Base-by-base conservation (phyloP, 345 rosid species). In the Citrus maxima region DNA sequence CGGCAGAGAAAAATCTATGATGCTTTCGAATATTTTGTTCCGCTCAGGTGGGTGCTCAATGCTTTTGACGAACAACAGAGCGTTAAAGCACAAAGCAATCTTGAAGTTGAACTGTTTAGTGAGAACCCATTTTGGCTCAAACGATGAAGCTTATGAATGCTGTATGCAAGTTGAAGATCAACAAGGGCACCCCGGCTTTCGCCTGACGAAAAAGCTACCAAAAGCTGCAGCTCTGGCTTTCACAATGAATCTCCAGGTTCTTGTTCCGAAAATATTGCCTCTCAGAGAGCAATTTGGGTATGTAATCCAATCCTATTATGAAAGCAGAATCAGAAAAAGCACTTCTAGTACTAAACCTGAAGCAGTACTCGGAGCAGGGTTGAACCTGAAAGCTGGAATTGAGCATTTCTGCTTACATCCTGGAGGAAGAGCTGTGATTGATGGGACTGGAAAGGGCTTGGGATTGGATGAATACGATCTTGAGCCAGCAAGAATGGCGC, bases 321-420 rank as follows among this genome's bases (percentile, higher is more conserved):
- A 76, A 75, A 82, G 73, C 38, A 78, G 77, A 16, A 77, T 34
- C 38, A 40, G 70, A 72, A 51, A 75, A 75, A 81, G 22, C 73
- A 66, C 72, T 19, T 28, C 61, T 58, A 32, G 7, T 30, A 1
- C 30, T 2, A 13, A 46, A 46, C 70, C 58, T 58, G 84, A 78
- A 37, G 72, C 71, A 30, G 65, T 12, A 54, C 58, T 42, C 27
- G 78, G 76, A 67, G 81, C 79, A 65, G 83, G 74, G 56, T 77
- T 94, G 37, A 91, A 94, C 79, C 85, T 94, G 68, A 90, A 85
- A 58, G 55, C 92, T 3, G 95, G 97, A 9, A 82, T 94, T 0
- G 93, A 94, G 32, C 97, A 93, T 59, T 93, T 95, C 77, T 95
- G 98, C 55, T 86, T 93, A 32, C 97, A 95, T 84, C 91, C 97